phyloP scores from a whole-genome alignment of 768 basidiomycete species.

The Tricholoma flavovirens region DNA sequence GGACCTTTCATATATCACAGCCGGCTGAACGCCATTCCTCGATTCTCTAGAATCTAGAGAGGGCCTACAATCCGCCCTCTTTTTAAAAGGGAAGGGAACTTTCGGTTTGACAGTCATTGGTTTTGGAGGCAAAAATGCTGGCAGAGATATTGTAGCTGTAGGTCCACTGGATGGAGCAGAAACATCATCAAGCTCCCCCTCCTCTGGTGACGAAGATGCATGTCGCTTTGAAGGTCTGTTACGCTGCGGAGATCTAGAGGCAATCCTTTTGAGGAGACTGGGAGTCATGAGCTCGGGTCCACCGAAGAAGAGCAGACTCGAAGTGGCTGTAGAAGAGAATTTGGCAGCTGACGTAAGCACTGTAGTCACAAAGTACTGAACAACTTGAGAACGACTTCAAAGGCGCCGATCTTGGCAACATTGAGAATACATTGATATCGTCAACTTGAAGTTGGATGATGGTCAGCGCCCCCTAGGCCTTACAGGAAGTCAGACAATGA shows the following conservation, averaged over 20 bases:
- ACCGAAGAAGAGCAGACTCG: constrained; percentile 9
- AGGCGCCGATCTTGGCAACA: background rate
- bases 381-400: background rate
- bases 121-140: constrained; percentile 30
- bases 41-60: constrained; percentile 11
- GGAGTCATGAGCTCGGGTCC: constrained; percentile 16
- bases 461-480: background rate
- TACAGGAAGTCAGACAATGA: background rate
- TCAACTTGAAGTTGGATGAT: background rate
- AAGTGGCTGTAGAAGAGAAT: constrained; percentile 11
- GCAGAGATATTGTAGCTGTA: constrained; percentile 18
- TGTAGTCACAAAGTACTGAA: no score
- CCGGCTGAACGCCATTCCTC: constrained; percentile 16
- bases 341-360: constrained; percentile 15
- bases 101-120: constrained; percentile 34
- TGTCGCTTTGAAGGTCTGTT: constrained; percentile 50
- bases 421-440: background rate
- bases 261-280: constrained; percentile 47
- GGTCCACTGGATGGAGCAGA: constrained; percentile 15
- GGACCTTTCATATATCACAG: constrained; percentile 30
- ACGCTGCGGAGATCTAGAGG: constrained; percentile 46
- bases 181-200: constrained; percentile 74
- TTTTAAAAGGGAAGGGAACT: constrained; percentile 77
- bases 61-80: constrained; percentile 27
- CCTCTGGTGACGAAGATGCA: constrained; percentile 68